Evolutionary conservation across 495 filamentous ascomycete genomes (phyloP).

Genomic region (Penicillium parvum): DNA sequence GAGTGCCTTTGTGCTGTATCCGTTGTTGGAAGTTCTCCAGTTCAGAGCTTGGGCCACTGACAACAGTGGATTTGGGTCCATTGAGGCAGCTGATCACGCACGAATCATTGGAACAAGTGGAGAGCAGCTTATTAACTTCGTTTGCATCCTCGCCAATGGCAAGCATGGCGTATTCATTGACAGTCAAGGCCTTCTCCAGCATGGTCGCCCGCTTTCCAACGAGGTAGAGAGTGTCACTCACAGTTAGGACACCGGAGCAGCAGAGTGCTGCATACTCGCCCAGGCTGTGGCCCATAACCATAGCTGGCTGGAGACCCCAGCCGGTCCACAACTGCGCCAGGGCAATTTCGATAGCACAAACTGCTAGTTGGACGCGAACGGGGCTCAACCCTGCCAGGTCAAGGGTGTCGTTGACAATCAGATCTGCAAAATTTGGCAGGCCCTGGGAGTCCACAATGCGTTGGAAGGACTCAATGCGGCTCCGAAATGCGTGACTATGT

Average conservation of each 20-base stretch:
- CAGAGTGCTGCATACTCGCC: slow-evolving; percentile 86
- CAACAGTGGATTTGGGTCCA: background rate
- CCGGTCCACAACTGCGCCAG: slow-evolving; percentile 67
- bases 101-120: slow-evolving; percentile 13
- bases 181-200: slow-evolving; percentile 12
- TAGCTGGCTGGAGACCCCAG: slow-evolving; percentile 65
- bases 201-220: slow-evolving; percentile 25
- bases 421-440: slow-evolving; percentile 21
- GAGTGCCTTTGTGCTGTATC: slow-evolving; percentile 51
- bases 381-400: slow-evolving; percentile 42
- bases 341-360: slow-evolving; percentile 71
- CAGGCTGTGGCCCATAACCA: slow-evolving; percentile 75
- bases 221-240: slow-evolving; percentile 65
- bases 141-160: slow-evolving; percentile 35
- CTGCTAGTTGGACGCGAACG: slow-evolving; percentile 67
- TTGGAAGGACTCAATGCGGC: slow-evolving; percentile 22
- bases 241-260: slow-evolving; percentile 70
- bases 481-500: slow-evolving; percentile 20
- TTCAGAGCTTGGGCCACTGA: slow-evolving; percentile 15
- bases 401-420: background rate
- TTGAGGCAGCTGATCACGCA: slow-evolving; percentile 11
- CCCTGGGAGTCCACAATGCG: slow-evolving; percentile 20
- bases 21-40: slow-evolving; percentile 40
- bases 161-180: slow-evolving; percentile 45
- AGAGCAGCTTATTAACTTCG: background rate